Conservation (phyloP, 1,284 basidiomycete genomes). For the Ganoderma sp. region DNA sequence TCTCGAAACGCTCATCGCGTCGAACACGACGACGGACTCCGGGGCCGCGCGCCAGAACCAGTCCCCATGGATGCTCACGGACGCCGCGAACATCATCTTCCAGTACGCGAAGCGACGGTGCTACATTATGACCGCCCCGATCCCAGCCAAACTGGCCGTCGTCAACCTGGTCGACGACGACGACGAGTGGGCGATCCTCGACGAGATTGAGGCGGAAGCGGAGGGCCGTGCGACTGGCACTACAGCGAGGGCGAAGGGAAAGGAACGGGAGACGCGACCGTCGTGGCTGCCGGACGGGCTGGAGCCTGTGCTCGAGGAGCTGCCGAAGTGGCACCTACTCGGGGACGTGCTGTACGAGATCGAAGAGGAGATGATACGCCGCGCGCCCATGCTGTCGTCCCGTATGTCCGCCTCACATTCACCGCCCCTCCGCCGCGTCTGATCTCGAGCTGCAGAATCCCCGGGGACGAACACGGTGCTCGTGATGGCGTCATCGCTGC, state of each 20-base stretch:
- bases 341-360: slow-evolving; percentile 90
- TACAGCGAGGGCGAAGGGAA: slow-evolving; percentile 27
- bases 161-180: slow-evolving; percentile 69
- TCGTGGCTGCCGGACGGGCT: slow-evolving; percentile 81
- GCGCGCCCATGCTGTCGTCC: slow-evolving; percentile 50
- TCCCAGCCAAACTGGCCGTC: slow-evolving; percentile 31
- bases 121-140: slow-evolving; percentile 59
- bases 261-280: slow-evolving; percentile 28
- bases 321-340: slow-evolving; percentile 93
- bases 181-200: slow-evolving; percentile 89
- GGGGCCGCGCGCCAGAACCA: slow-evolving; percentile 69
- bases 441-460: slow-evolving; percentile 45
- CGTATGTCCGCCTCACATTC: slow-evolving; percentile 27
- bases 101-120: slow-evolving; percentile 81
- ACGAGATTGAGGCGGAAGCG: slow-evolving; percentile 64
- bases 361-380: slow-evolving; percentile 82
- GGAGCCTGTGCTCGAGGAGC: slow-evolving; percentile 89
- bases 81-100: slow-evolving; percentile 90
- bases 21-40: slow-evolving; percentile 63
- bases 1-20: slow-evolving; percentile 87
- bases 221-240: slow-evolving; percentile 9
- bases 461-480: slow-evolving; percentile 81
- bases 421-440: background rate
- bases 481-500: slow-evolving; percentile 87
- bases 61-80: slow-evolving; percentile 87